Percentiles rank a stretch among this genome's conserved stretches.
Conservation (phyloP, 345 rosid species). For the Raphanus sativus region DNA sequence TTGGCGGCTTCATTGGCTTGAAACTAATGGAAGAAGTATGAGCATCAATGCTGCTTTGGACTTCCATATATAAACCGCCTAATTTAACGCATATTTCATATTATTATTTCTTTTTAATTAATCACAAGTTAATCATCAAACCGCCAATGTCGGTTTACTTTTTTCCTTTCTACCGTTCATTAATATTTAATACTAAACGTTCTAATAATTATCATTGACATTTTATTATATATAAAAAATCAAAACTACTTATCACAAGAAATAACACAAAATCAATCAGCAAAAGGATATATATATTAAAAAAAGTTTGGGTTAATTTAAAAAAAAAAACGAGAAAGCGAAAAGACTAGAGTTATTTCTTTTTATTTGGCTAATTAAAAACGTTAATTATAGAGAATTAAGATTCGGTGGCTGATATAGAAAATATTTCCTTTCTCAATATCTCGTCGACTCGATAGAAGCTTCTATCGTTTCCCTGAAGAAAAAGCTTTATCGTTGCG, state of each 20-base stretch:
- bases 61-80: background rate
- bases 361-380: background rate
- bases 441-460: background rate
- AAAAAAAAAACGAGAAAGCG: background rate
- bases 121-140: background rate
- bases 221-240: background rate
- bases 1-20: background rate
- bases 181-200: background rate
- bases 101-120: background rate
- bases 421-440: slow-evolving; percentile 10
- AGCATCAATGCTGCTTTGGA: background rate
- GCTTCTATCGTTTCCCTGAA: background rate
- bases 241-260: background rate
- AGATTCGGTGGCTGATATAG: slow-evolving; percentile 16
- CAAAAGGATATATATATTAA: background rate
- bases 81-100: background rate
- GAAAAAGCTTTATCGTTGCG: background rate
- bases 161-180: background rate
- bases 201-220: too few relatives aligned
- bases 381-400: background rate
- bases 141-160: background rate
- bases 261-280: background rate
- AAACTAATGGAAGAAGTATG: background rate
- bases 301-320: background rate
- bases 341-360: background rate